phyloP scores from a whole-genome alignment of 2,329 filamentous ascomycete species.

The Aspergillus ochraceoroseus region DNA sequence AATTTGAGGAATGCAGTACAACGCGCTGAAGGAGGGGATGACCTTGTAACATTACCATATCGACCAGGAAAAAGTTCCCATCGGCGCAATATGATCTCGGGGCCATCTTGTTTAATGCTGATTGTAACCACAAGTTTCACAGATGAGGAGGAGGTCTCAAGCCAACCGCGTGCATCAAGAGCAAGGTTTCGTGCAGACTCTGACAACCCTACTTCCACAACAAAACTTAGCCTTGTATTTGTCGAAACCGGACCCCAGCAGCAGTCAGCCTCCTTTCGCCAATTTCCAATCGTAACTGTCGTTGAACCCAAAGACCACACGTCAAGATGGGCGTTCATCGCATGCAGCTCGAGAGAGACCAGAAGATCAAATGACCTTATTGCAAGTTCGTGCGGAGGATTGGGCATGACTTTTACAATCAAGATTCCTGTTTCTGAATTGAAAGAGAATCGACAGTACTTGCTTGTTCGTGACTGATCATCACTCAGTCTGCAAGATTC shows the following conservation, averaged over 20 bases:
- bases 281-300: constrained; percentile 20
- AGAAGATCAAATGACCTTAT: constrained; percentile 15
- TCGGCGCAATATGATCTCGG: constrained; percentile 18
- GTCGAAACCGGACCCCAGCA: constrained; percentile 18
- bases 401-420: constrained; percentile 18
- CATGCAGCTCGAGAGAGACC: constrained; percentile 14
- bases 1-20: constrained; percentile 18
- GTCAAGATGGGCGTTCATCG: constrained; percentile 15
- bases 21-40: constrained; percentile 16
- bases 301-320: constrained; percentile 16
- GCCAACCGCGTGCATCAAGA: constrained; percentile 19
- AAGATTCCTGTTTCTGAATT: constrained; percentile 19
- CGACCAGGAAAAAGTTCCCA: constrained; percentile 16
- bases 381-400: constrained; percentile 16
- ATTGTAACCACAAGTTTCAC: constrained; percentile 21
- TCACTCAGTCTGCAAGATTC: constrained; percentile 17
- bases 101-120: constrained; percentile 15
- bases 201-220: constrained; percentile 20
- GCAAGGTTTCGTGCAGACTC: constrained; percentile 19
- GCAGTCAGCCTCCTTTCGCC: constrained; percentile 22
- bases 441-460: constrained; percentile 17
- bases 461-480: constrained; percentile 20
- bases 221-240: constrained; percentile 17
- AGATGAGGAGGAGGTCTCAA: constrained; percentile 18
- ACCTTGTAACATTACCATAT: constrained; percentile 15